Percentiles rank a stretch among this genome's conserved stretches.
Evolutionary conservation across 371 early-diverging fungal genomes (phyloP).

Genomic region (Mucor plumbeus): DNA sequence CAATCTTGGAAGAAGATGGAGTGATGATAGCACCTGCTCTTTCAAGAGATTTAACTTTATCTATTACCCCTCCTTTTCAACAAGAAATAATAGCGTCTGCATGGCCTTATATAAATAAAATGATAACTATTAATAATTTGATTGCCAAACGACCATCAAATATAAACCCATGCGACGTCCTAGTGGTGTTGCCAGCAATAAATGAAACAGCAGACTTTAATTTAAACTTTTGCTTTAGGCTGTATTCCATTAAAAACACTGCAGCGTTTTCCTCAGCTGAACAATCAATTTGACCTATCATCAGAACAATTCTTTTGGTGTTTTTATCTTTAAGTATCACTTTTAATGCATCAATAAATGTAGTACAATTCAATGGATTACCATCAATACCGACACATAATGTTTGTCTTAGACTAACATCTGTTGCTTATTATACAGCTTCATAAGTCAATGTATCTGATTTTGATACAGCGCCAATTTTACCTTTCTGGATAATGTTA

Average conservation of each 20-base stretch:
- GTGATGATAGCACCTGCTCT: background rate
- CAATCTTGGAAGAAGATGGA: background rate
- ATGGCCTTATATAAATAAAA: background rate
- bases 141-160: background rate
- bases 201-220: constrained; percentile 1
- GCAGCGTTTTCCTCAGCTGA: constrained; percentile 1
- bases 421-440: background rate
- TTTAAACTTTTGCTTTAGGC: background rate
- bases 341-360: background rate
- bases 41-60: background rate
- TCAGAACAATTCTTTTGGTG: background rate
- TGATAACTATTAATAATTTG: too few relatives aligned
- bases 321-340: background rate
- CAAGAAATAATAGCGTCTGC: background rate
- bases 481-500: background rate
- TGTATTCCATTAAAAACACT: background rate
- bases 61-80: background rate
- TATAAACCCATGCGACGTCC: background rate
- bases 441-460: constrained; percentile 1
- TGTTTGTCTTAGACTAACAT: background rate
- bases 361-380: background rate
- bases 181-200: background rate
- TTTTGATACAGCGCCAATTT: background rate
- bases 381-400: background rate
- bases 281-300: background rate